Evolutionary conservation across 2,329 filamentous ascomycete genomes (phyloP).

Genomic region (Daldinia sp.): DNA sequence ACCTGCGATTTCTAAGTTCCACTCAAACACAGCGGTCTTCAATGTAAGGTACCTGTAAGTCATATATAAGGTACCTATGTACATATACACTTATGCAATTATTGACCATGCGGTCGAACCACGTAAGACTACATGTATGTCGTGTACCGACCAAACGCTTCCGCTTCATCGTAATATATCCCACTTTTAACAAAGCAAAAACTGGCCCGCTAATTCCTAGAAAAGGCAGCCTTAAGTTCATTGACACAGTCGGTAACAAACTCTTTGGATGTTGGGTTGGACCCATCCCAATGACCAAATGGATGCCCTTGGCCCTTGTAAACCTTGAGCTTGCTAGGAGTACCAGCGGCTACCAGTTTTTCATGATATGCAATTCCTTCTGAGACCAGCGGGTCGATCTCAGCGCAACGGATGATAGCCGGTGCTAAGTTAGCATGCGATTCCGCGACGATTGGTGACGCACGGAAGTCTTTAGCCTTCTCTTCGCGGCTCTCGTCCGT

Average conservation of each 20-base stretch:
- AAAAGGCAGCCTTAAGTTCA: slow-evolving; percentile 47
- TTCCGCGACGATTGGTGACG: slow-evolving; percentile 52
- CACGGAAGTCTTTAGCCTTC: slow-evolving; percentile 49
- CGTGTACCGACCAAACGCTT: not conserved
- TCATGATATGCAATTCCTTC: slow-evolving; percentile 53
- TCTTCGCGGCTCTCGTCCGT: slow-evolving; percentile 48
- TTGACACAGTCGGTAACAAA: slow-evolving; percentile 52
- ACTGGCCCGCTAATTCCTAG: slow-evolving; percentile 9
- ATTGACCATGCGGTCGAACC: not conserved
- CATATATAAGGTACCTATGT: not conserved
- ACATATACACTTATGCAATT: not conserved
- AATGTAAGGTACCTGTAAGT: not conserved
- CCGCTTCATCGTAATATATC: not conserved
- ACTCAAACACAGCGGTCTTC: not conserved
- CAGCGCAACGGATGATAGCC: slow-evolving; percentile 52
- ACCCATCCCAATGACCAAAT: slow-evolving; percentile 53
- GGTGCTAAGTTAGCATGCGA: slow-evolving; percentile 53
- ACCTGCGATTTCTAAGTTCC: not conserved
- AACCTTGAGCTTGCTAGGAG: slow-evolving; percentile 51
- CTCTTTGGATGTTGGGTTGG: slow-evolving; percentile 51
- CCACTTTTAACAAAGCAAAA: not conserved
- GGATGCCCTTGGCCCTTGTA: slow-evolving; percentile 55
- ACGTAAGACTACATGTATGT: not conserved
- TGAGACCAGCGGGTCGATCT: slow-evolving; percentile 52
- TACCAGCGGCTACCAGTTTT: slow-evolving; percentile 50